Base-by-base conservation (phyloP, 2,329 filamentous ascomycete genomes). In the Aspergillus ochraceus region DNA sequence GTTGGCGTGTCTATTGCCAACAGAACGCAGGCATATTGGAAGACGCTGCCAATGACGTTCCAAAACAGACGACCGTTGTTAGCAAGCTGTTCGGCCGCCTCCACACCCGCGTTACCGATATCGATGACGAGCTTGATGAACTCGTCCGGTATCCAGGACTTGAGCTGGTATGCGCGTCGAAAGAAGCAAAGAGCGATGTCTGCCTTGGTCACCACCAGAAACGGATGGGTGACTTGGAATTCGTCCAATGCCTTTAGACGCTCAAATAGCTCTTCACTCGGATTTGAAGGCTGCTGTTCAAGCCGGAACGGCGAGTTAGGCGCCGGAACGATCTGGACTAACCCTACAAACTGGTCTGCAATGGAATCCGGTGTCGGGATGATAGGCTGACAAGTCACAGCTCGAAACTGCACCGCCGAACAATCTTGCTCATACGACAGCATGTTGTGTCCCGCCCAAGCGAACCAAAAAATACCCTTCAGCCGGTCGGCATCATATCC, bases 131-230 rank as follows among this genome's bases (percentile, higher is more conserved):
- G 22, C 3, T 65, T 11, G 8, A 70, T 64, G 8, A 60, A 22
- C 0, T 71, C 66, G 19, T 71, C 65, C 26, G 70, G 12, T 52
- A 70, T 62, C 42, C 57, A 3, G 4, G 14, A 36, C 29, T 71
- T 71, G 45, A 69, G 61, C 56, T 72, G 70, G 54, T 73, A 73
- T 51, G 71, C 22, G 24, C 69, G 71, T 39, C 71, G 66, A 62
- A 72, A 73, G 65, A 73, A 73, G 55, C 71, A 73, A 45, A 73
- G 68, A 5, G 66, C 68, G 19, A 73, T 52, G 6, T 72, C 71
- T 9, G 71, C 71, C 57, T 68, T 73, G 1, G 71, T 72, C 26
- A 67, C 65, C 1, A 69, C 60, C 17, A 73, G 55, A 26, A 73
- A 73, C 2, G 70, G 66, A 63, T 73, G 70, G 0, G 58, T 67